Percentiles rank a stretch among this genome's conserved stretches.
Evolutionary conservation across 441 rosid species (phyloP).

Genomic region (Adansonia gregorii): DNA sequence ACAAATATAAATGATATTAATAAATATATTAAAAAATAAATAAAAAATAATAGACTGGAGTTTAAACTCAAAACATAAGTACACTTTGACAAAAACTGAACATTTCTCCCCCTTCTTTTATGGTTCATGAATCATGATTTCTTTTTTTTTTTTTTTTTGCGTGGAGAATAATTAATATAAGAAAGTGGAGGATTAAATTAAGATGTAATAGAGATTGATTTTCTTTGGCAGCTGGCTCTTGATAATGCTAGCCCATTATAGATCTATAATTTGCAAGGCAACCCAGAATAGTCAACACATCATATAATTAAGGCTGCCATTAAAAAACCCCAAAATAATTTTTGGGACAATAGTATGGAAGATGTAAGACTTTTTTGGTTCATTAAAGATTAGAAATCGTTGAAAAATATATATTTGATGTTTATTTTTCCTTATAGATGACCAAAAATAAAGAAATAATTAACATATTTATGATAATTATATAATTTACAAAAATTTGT

Average conservation of each 20-base stretch:
- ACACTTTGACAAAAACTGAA: background rate
- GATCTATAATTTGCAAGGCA: background rate
- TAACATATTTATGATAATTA: background rate
- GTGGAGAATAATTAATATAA: too few relatives aligned
- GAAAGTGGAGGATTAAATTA: background rate
- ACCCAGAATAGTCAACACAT: background rate
- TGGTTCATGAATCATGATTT: conserved; percentile 10
- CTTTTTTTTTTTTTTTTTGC: too few relatives aligned
- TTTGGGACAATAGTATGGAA: background rate
- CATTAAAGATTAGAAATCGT: background rate
- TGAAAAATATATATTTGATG: background rate
- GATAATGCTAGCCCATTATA: background rate
- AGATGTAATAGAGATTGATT: background rate
- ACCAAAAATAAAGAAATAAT: background rate
- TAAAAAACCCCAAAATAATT: background rate
- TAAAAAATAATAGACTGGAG: too few relatives aligned
- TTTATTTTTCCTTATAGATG: background rate
- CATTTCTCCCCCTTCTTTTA: background rate
- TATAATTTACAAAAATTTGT: background rate
- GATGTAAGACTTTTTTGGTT: background rate
- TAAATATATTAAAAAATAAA: too few relatives aligned
- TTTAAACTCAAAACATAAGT: background rate
- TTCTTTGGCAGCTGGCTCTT: conserved; percentile 16
- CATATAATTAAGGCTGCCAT: background rate
- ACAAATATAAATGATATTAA: too few relatives aligned